Base-by-base conservation (phyloP, 2,329 filamentous ascomycete genomes). In the Magnaporthiopsis rhizophila region DNA sequence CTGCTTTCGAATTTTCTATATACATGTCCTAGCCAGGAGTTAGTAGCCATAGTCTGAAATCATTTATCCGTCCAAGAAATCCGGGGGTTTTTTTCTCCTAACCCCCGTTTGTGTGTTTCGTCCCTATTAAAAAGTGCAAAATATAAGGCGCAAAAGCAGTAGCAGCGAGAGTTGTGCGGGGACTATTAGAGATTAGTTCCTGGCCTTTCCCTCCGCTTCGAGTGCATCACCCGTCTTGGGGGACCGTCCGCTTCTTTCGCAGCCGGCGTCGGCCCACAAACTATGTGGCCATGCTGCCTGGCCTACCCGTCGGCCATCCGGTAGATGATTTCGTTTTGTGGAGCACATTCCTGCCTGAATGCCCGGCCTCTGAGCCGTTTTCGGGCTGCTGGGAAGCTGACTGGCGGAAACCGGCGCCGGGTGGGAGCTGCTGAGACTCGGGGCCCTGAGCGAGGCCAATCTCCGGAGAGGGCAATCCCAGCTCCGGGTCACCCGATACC, bases 191-290 rank as follows among this genome's bases (percentile, higher is more conserved):
- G 18, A 53, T 21, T 11, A 2, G 45, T n/a, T 11, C n/a, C 9
- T 21, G 18, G 9, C 11, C 45, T 11, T 11, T 53, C 45, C 21
- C 7, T 24, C n/a, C 45, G 45, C 21, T 21, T 53, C 45, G 2
- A 53, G 45, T 21, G 8, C 6, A 24, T 53, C 45, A 53, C 45
- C 45, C 18, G 9, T n/a, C 18, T 53, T 53, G 18, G 11, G 45
- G 45, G 18, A 53, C 45, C 18, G 45, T 56, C 38, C 38, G 45
- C 45, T 62, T 62, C 26, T 62, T 62, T 45, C 61, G 61, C 18
- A 62, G 61, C n/a, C 61, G 61, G 26, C 61, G 50, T 53, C 61
- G 38, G n/a, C 45, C 45, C 45, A 53, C 45, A 53, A 53, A 53
- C 45, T 62, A 30, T 57, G 28, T 56, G 26, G 38, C 45, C 61